Percentiles rank a stretch among this genome's conserved stretches.
These are phyloP conservation scores for Fusarium sp. DNA, from an alignment of 2,329 filamentous ascomycete species.

Conservation along the genomic window DNA sequence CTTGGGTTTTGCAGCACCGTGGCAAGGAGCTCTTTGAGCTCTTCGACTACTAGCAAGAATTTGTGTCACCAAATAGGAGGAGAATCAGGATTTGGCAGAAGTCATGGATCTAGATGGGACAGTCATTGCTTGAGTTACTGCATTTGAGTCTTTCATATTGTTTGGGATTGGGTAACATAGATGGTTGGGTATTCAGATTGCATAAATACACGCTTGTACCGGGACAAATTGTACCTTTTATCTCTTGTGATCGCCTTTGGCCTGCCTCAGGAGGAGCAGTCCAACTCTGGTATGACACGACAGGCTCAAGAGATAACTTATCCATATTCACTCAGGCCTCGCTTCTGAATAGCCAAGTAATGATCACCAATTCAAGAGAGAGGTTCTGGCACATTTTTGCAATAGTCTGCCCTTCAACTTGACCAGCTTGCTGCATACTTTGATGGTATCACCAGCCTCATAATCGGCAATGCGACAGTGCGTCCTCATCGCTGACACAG, in stretches of 20 bases:
- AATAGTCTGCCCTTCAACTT: not conserved
- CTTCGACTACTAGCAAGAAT: too few relatives aligned
- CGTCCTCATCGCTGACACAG: not conserved
- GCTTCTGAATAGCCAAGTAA: not conserved
- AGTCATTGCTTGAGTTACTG: not conserved
- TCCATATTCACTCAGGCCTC: too few relatives aligned
- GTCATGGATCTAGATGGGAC: not conserved
- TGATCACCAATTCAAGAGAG: accelerated
- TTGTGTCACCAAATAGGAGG: not conserved
- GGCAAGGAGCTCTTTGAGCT: too few relatives aligned
- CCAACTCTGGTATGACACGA: not conserved
- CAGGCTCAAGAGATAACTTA: not conserved
- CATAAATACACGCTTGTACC: not conserved
- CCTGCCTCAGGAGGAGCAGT: not conserved
- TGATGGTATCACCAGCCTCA: too few relatives aligned
- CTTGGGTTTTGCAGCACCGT: not conserved
- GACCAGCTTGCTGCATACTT: too few relatives aligned
- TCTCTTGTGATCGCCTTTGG: not conserved
- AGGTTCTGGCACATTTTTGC: accelerated
- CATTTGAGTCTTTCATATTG: not conserved
- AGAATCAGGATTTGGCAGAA: too few relatives aligned
- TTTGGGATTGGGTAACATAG: not conserved
- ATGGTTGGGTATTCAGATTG: not conserved
- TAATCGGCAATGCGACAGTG: not conserved
- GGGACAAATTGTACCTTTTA: accelerated